Conservation (phyloP, 305 asterid species). For the Fraxinus baroniana region DNA sequence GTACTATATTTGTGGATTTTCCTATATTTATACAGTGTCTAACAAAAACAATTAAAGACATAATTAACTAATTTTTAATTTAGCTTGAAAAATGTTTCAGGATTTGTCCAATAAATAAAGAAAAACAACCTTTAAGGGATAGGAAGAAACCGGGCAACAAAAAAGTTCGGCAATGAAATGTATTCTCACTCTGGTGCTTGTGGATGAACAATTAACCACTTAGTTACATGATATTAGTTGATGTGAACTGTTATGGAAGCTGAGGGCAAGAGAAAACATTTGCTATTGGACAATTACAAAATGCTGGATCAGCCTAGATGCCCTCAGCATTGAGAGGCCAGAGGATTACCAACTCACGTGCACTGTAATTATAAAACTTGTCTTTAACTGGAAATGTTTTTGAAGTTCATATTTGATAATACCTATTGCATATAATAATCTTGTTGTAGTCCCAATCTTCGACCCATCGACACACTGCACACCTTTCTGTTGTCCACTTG, state of each 20-base stretch:
- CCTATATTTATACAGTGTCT: background rate
- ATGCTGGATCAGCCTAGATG: background rate
- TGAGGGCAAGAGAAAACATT: background rate
- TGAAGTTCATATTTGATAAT: slow-evolving; percentile 11
- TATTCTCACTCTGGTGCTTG: background rate
- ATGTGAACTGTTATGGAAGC: background rate
- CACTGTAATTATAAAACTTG: background rate
- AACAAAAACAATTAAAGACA: background rate
- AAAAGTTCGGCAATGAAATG: background rate
- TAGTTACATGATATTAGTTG: background rate
- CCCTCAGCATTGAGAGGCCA: background rate
- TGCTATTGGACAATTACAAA: slow-evolving; percentile 2
- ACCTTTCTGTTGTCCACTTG: slow-evolving; percentile 98
- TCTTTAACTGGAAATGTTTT: background rate
- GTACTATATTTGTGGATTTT: slow-evolving; percentile 4
- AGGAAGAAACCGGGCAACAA: background rate
- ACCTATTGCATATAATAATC: slow-evolving; percentile 95
- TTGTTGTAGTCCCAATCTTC: slow-evolving; percentile 99
- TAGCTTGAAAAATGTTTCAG: background rate
- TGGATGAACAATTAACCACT: slow-evolving; percentile 9
- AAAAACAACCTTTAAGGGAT: slow-evolving; percentile 7
- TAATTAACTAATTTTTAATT: background rate
- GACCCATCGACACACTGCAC: slow-evolving; percentile 99
- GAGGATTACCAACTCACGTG: slow-evolving; percentile 10
- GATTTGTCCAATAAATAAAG: slow-evolving; percentile 8